These are phyloP conservation scores for Neurospora sp. DNA, from an alignment of 495 filamentous ascomycete genomes.

Conservation along the genomic window DNA sequence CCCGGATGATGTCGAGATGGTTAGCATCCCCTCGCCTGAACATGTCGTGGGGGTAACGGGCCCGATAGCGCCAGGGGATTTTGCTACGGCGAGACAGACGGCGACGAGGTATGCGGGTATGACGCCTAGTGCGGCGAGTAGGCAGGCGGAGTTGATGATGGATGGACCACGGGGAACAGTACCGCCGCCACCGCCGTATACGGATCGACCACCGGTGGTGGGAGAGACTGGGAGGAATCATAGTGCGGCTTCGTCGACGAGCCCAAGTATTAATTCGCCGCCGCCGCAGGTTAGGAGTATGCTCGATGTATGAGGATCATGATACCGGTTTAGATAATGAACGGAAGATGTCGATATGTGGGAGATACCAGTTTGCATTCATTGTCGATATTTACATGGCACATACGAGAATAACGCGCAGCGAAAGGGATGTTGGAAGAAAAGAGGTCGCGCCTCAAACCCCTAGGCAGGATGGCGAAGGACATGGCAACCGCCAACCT, in stretches of 20 bases:
- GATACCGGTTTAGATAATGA: neutral
- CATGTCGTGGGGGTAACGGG: slow-evolving; percentile 17
- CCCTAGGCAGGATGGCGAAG: too few species aligned
- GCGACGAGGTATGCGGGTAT: slow-evolving; percentile 19
- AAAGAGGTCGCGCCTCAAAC: too few species aligned
- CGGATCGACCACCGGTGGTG: slow-evolving; percentile 8
- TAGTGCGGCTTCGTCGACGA: slow-evolving; percentile 18
- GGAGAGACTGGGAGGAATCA: slow-evolving; percentile 21
- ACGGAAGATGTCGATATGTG: too few species aligned
- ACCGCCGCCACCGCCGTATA: slow-evolving; percentile 18
- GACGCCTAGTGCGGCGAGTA: slow-evolving; percentile 20
- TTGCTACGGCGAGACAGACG: slow-evolving; percentile 4
- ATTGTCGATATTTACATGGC: neutral
- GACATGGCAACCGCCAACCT: too few species aligned
- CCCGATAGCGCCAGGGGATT: slow-evolving; percentile 11
- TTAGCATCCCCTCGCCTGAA: slow-evolving; percentile 12
- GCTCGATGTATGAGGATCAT: slow-evolving; percentile 38
- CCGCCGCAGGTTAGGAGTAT: slow-evolving; percentile 47
- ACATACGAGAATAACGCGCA: too few species aligned
- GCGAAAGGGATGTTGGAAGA: too few species aligned
- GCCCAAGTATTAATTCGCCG: slow-evolving; percentile 22
- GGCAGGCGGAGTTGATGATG: slow-evolving; percentile 18
- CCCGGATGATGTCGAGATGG: slow-evolving; percentile 29
- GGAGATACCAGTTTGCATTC: neutral
- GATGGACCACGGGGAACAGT: slow-evolving; percentile 17